phyloP scores from a whole-genome alignment of 345 rosid genomes.

The Eucalyptus camaldulensis region DNA sequence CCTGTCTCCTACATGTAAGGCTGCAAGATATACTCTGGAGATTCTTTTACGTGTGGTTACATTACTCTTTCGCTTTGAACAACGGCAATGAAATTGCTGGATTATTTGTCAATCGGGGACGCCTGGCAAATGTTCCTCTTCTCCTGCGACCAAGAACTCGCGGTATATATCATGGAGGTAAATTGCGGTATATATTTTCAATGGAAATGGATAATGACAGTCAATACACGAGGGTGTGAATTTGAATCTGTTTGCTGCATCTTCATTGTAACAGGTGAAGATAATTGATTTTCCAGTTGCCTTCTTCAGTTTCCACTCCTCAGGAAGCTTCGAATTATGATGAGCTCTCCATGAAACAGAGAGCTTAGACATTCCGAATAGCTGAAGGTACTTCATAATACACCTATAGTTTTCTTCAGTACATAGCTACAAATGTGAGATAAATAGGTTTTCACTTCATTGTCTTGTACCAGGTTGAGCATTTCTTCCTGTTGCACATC shows the following conservation, averaged over 20 bases:
- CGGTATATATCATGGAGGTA: not conserved
- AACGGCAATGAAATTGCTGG: no score
- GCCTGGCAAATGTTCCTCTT: fast-evolving
- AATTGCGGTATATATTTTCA: not conserved
- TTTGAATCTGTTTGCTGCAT: not conserved
- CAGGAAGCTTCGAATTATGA: conserved; percentile 43
- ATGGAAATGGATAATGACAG: not conserved
- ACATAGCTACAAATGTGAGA: conserved; percentile 25
- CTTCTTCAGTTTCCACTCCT: conserved; percentile 13
- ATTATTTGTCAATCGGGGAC: no score
- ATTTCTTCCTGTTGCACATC: not conserved
- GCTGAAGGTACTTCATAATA: conserved; percentile 31
- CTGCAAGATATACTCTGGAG: not conserved
- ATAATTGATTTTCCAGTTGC: not conserved
- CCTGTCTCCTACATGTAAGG: no score
- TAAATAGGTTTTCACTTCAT: not conserved
- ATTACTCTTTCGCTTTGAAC: not conserved
- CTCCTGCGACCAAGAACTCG: no score
- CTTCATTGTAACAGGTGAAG: not conserved
- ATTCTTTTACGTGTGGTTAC: not conserved
- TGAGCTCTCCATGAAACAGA: conserved; percentile 60
- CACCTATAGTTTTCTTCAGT: not conserved
- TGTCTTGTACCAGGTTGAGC: not conserved
- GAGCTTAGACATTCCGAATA: conserved; percentile 45
- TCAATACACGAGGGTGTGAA: not conserved